A percentile compares a stretch with the other conserved stretches of the same genome.
phyloP scores from a whole-genome alignment of 202 grass and related monocot genomes.

The Thinopyrum obtusiflorum region DNA sequence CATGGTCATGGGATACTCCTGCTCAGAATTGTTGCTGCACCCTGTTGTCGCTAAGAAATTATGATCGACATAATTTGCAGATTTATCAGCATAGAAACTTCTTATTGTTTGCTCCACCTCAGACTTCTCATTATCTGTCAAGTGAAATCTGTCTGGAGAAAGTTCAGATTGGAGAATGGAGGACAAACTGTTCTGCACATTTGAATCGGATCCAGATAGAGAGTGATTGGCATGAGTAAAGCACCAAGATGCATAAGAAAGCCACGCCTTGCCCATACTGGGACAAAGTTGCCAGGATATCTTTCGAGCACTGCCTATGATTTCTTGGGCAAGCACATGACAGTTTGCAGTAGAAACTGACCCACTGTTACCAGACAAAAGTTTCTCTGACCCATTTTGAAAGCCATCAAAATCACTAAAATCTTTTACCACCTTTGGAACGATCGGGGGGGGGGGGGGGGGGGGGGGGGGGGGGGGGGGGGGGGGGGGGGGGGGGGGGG shows the following conservation, averaged over 20 bases:
- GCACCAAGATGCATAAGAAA: slow-evolving; percentile 97
- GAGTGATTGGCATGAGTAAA: slow-evolving; percentile 65
- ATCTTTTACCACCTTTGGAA: slow-evolving; percentile 65
- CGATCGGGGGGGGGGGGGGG: no score
- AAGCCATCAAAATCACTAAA: slow-evolving; percentile 40
- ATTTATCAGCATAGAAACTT: slow-evolving; percentile 47
- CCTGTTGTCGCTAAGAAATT: slow-evolving; percentile 26
- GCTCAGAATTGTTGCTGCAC: slow-evolving; percentile 31
- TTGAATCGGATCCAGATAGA: slow-evolving; percentile 43
- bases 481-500: no score
- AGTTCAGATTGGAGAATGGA: slow-evolving; percentile 72
- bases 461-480: no score
- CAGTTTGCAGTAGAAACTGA: slow-evolving; percentile 36
- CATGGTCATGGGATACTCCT: slow-evolving; percentile 35
- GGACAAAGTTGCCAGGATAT: slow-evolving; percentile 74
- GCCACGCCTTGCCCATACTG: slow-evolving; percentile 80
- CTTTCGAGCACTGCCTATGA: slow-evolving; percentile 70
- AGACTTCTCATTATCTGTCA: slow-evolving; percentile 69
- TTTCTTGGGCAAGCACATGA: slow-evolving; percentile 66
- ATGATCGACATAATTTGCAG: slow-evolving; percentile 23
- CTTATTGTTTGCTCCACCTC: slow-evolving; percentile 60
- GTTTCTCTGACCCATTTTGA: slow-evolving; percentile 30
- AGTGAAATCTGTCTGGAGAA: slow-evolving; percentile 56
- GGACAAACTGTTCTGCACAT: slow-evolving; percentile 55
- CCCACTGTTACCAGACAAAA: slow-evolving; percentile 34